Evolutionary conservation across 2,329 filamentous ascomycete species (phyloP), one percentile per base, ranked within the genome.

Genomic region (Chrysoporthe cubensis): DNA sequence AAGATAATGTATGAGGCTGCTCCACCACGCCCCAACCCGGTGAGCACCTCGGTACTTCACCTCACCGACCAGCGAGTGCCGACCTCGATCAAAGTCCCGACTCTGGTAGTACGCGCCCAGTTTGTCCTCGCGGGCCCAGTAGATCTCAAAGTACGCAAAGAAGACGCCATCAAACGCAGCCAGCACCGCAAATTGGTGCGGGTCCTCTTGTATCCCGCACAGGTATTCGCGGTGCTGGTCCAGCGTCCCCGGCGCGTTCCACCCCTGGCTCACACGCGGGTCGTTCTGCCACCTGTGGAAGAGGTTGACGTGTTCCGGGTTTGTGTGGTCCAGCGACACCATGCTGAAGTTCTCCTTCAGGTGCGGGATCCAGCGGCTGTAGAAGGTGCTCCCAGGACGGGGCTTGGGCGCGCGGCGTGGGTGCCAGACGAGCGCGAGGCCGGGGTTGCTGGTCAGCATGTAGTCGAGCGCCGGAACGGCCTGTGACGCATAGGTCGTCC

Each of bases 271-370:
- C 43, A 95, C 92, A 62, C 92, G 90, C 64, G 91, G 91, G 75
- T 94, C 91, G 75, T 95, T 95, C 79, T 94, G 91, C 92, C 92
- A 95, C 66, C 83, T 84, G 78, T 94, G 89, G 82, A 95, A 94
- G 5, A 93, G 82, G 18, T 82, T 79, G 62, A 94, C 79, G 78
- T 95, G 91, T 73, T 87, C 83, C 1, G 81, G 75, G 73, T 92
- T 81, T 43, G 83, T 74, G 78, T 87, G 91, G 76, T 94, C 89
- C 1, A 95, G 83, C 13, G 87, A 88, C n/a, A 91, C 83, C 82
- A 94, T 91, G 69, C 89, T 92, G 77, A 94, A 94, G 71, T 87
- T 90, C 81, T 94, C 90, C 69, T 88, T 82, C 52, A 94, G 82
- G 74, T 94, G 88, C 8, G 91, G 91, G 69, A 94, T 90, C 81